These are phyloP conservation scores for Fusarium globosum DNA, from an alignment of 2,329 filamentous ascomycete species.

Conservation along the genomic window DNA sequence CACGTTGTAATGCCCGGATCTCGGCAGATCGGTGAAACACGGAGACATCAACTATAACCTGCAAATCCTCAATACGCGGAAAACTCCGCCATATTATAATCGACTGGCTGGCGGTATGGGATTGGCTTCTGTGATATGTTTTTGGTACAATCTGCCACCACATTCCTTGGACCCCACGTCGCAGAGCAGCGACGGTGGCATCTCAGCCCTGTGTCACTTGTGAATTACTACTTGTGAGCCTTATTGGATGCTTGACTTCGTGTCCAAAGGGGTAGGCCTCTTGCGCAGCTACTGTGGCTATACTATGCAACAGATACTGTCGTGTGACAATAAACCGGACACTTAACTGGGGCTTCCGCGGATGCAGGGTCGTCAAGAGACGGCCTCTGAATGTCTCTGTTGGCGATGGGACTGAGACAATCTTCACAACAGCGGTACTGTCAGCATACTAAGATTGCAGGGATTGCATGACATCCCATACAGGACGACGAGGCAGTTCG, in stretches of 20 bases:
- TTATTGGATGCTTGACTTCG: too few relatives aligned
- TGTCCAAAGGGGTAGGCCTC: too few relatives aligned
- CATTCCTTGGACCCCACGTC: background rate
- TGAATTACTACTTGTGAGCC: background rate
- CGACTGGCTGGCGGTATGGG: fast-evolving
- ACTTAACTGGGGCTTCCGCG: too few relatives aligned
- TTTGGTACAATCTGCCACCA: background rate
- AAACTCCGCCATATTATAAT: too few relatives aligned
- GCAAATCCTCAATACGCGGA: background rate
- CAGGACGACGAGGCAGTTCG: fast-evolving
- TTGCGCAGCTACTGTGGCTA: background rate
- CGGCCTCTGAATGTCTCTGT: background rate
- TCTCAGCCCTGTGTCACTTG: background rate
- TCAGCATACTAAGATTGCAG: fast-evolving
- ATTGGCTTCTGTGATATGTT: too few relatives aligned
- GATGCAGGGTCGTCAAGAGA: background rate
- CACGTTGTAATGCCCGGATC: background rate
- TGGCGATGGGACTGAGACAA: background rate
- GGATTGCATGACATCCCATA: background rate
- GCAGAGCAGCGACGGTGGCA: too few relatives aligned
- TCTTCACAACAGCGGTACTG: background rate
- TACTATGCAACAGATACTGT: background rate
- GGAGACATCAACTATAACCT: background rate
- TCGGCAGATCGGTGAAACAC: background rate
- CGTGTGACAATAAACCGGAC: background rate